Evolutionary conservation across 306 rosid species (phyloP).

Genomic region (Trifolium pratense): DNA sequence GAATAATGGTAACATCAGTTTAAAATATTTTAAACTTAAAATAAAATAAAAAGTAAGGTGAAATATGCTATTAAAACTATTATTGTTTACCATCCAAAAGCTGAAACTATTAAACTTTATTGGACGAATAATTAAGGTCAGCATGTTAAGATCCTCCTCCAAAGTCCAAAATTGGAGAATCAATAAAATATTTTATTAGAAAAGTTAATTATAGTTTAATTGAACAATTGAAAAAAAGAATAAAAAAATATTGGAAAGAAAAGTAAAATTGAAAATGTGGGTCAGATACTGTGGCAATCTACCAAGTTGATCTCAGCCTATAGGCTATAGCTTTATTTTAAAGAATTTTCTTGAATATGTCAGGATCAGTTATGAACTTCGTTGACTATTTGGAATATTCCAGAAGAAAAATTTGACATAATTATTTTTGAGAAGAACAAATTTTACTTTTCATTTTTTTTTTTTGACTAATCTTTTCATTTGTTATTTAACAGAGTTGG

Average conservation of each 20-base stretch:
- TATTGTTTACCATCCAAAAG: too few relatives aligned
- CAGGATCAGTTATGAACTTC: constrained; percentile 3
- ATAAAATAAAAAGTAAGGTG: too few relatives aligned
- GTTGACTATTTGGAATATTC: constrained; percentile 40
- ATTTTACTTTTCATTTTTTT: background rate
- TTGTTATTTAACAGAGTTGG: constrained; percentile 13
- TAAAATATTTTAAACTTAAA: too few relatives aligned
- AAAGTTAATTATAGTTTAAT: constrained; percentile 2
- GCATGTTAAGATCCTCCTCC: constrained; percentile 33
- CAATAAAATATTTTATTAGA: constrained; percentile 7
- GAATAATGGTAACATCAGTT: too few relatives aligned
- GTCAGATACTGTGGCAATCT: constrained; percentile 33
- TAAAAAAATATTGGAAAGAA: background rate
- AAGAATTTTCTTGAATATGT: constrained; percentile 8
- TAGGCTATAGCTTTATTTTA: constrained; percentile 2
- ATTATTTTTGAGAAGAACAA: background rate
- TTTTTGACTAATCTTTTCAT: too few relatives aligned
- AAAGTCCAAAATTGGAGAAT: constrained; percentile 23
- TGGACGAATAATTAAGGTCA: constrained; percentile 16
- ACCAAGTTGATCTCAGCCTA: constrained; percentile 13
- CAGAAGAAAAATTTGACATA: background rate
- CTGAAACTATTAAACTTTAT: constrained; percentile 17
- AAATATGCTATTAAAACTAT: too few relatives aligned
- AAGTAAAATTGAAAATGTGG: constrained; percentile 36
- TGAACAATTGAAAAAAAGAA: background rate